Base-by-base conservation (phyloP, 768 basidiomycete species). In the Serendipita vermifera region DNA sequence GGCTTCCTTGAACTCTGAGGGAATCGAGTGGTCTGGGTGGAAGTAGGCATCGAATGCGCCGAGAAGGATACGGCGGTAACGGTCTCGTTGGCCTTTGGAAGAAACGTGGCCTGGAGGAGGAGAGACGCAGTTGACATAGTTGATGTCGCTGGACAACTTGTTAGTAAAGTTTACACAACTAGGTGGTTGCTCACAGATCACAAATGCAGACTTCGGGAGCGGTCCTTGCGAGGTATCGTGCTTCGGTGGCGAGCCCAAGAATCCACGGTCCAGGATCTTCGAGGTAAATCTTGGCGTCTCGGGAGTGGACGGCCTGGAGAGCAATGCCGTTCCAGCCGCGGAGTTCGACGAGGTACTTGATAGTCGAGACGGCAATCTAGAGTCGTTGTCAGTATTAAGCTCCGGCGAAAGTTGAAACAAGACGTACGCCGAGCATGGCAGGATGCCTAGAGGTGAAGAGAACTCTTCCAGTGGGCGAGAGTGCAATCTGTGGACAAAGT, bases 181-280 rank as follows among this genome's bases (percentile, higher is more conserved):
- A 64, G 55, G 43, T 61, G 61, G 69, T 65, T 14, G 75, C 81
- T 67, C 73, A 91, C 79, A 94, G 69, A 68, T 94, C 90, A 62
- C 87, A 82, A 38, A 96, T 74, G 64, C 87, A 90, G 31, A 93
- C 83, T 65, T 97, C 94, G 0, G 85, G 73, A 1, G 82, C 72
- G 6, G 83, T 77, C 26, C 84, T 75, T 17, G 89, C 73, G 61
- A 85, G 78, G 66, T 89, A 85, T 58, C 88, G 77, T 5, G 86
- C 83, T 65, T 93, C 85, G 1, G 87, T 87, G 9, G 88, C 81
- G 35, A 94, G 74, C 33, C 88, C 93, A 68, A 97, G 79, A 63
- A 98, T 91, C 83, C 90, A 98, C 59, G 94, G 94, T 32, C 93
- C 93, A 38, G 93, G 90, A 67, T 98, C 92, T 22, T 97, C 92